Percentiles rank a stretch among this genome's conserved stretches.
These are phyloP conservation scores for Taiozyma sp. DNA, from an alignment of 1,139 yeast species.

Conservation along the genomic window DNA sequence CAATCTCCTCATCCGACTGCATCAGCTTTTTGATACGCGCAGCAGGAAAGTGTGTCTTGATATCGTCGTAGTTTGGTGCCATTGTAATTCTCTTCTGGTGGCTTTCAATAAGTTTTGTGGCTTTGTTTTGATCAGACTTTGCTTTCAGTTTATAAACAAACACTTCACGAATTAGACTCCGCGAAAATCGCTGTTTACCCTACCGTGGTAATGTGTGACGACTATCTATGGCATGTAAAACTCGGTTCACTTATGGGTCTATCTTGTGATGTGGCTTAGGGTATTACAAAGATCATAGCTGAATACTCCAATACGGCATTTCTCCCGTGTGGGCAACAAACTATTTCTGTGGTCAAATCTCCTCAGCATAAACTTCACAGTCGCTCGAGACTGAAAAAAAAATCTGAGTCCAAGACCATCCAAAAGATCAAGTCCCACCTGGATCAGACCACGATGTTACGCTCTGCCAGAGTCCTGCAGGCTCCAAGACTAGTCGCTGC, in stretches of 20 bases:
- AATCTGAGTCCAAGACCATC: not conserved
- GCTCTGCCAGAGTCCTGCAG: not conserved
- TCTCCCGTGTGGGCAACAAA: not conserved
- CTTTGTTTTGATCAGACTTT: not conserved
- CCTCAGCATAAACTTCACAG: not conserved
- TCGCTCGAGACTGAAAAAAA: not conserved
- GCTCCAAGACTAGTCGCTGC: not conserved
- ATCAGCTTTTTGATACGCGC: conserved; percentile 93
- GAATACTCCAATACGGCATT: not conserved
- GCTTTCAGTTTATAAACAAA: not conserved
- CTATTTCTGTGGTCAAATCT: not conserved
- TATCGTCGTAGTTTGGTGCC: conserved; percentile 35
- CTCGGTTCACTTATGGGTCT: not conserved
- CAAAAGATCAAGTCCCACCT: not conserved
- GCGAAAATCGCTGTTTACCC: not conserved
- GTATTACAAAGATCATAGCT: not conserved
- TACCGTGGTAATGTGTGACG: not conserved
- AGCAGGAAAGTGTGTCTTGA: conserved; percentile 94
- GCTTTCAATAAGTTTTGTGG: not conserved
- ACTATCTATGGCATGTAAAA: not conserved
- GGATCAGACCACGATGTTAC: not conserved
- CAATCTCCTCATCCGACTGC: conserved; percentile 98
- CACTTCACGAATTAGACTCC: not conserved
- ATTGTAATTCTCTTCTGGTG: not conserved
- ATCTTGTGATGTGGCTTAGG: not conserved